Evolutionary conservation across 805 yeast species (phyloP).

Genomic region (Scheffersomyces ergatensis): DNA sequence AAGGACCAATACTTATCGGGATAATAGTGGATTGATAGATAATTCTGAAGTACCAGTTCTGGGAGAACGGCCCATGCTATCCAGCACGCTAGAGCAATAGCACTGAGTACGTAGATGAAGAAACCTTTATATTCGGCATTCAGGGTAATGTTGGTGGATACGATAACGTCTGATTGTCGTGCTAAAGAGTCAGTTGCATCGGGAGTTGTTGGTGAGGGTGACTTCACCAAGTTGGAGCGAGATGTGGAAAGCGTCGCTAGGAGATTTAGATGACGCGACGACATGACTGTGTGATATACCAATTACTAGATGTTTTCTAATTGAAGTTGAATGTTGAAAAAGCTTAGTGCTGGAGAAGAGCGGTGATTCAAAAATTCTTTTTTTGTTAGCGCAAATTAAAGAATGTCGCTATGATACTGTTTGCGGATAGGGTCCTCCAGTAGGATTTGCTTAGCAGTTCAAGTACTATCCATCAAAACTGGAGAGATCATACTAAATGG

Average conservation of each 20-base stretch:
- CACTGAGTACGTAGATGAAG: conserved; percentile 70
- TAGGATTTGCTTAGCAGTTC: no score
- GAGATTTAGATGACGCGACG: not conserved
- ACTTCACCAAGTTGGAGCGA: not conserved
- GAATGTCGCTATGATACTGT: no score
- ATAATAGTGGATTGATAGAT: conserved; percentile 60
- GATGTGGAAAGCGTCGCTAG: not conserved
- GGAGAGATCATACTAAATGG: no score
- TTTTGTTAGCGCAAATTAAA: no score
- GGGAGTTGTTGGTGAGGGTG: conserved; percentile 2
- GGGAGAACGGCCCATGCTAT: conserved; percentile 78
- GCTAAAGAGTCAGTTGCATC: conserved; percentile 49
- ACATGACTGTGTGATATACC: not conserved
- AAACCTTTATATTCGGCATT: conserved; percentile 86
- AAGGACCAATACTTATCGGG: conserved; percentile 94
- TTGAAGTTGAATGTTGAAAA: no score
- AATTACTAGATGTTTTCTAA: not conserved
- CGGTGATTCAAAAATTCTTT: no score
- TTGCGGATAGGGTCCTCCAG: no score
- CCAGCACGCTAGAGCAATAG: conserved; percentile 55
- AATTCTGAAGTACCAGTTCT: conserved; percentile 44
- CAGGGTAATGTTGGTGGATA: conserved; percentile 51
- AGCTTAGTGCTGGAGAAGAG: no score
- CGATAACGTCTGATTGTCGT: conserved; percentile 63
- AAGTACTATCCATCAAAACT: no score